Evolutionary conservation across 2,329 filamentous ascomycete genomes (phyloP).

Genomic region (Cladosporium cucumerinum): DNA sequence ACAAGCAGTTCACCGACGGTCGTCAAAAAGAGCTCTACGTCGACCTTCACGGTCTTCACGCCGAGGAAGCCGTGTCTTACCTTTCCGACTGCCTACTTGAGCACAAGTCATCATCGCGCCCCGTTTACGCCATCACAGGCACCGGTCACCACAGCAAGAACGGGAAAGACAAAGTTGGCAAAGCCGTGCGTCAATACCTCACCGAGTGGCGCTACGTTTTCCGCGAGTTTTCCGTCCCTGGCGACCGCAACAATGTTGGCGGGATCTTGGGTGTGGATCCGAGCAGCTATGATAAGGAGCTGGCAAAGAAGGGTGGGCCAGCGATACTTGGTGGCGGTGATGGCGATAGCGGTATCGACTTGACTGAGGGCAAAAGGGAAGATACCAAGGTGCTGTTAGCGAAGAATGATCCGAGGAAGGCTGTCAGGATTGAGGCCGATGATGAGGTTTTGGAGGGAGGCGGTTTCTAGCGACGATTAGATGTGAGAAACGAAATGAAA

Average conservation of each 20-base stretch:
- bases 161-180: slow-evolving; percentile 97
- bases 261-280: slow-evolving; percentile 64
- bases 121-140: slow-evolving; percentile 93
- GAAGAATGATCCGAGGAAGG: slow-evolving; percentile 35
- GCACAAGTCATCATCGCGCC: slow-evolving; percentile 66
- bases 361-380: slow-evolving; percentile 29
- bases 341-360: slow-evolving; percentile 37
- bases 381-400: slow-evolving; percentile 37
- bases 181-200: slow-evolving; percentile 83
- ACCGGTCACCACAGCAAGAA: slow-evolving; percentile 98
- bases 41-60: slow-evolving; percentile 96
- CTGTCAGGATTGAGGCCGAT: slow-evolving; percentile 19
- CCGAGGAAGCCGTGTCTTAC: slow-evolving; percentile 94
- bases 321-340: slow-evolving; percentile 38
- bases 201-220: slow-evolving; percentile 96
- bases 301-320: slow-evolving; percentile 25
- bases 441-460: slow-evolving; percentile 19
- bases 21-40: slow-evolving; percentile 77
- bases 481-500: slow-evolving; percentile 15
- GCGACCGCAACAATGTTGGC: slow-evolving; percentile 80
- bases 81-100: slow-evolving; percentile 83
- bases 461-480: slow-evolving; percentile 9
- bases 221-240: slow-evolving; percentile 91
- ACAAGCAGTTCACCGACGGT: slow-evolving; percentile 58
- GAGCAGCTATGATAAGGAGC: slow-evolving; percentile 53